These are phyloP conservation scores for Prunus campanulata DNA, from an alignment of 306 rosid species.

Conservation along the genomic window DNA sequence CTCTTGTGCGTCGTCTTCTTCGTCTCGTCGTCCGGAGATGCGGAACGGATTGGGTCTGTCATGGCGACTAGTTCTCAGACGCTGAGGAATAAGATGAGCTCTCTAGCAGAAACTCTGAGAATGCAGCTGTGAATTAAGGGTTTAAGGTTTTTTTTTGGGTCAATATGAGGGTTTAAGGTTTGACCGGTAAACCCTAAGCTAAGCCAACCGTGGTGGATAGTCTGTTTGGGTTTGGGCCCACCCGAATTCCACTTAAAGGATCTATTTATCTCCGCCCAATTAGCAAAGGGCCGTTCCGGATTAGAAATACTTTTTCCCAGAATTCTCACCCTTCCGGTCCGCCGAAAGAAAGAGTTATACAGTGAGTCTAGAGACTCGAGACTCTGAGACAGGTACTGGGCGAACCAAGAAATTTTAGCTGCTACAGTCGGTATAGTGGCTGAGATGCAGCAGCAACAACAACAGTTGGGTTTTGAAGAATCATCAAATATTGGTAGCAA, in stretches of 20 bases:
- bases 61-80: constrained; percentile 24
- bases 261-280: too few species aligned
- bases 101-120: not conserved
- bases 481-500: constrained; percentile 9
- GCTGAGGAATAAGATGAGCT: not conserved
- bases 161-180: not conserved
- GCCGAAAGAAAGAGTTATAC: too few species aligned
- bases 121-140: not conserved
- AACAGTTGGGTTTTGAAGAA: constrained; percentile 35
- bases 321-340: too few species aligned
- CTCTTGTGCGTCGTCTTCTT: constrained; percentile 55
- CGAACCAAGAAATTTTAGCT: not conserved
- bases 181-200: constrained; percentile 5
- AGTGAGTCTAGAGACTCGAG: too few species aligned
- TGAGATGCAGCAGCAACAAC: constrained; percentile 4
- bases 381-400: not conserved
- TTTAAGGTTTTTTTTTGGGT: too few species aligned
- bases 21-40: constrained; percentile 24
- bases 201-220: too few species aligned
- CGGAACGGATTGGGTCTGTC: constrained; percentile 27
- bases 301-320: too few species aligned
- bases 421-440: not conserved
- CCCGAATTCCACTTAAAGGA: too few species aligned
- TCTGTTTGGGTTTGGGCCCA: too few species aligned
- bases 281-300: too few species aligned